Evolutionary conservation across 176 grass and related monocot species (phyloP), one percentile per base, ranked within the genome.

Genomic region (Avena sativa): DNA sequence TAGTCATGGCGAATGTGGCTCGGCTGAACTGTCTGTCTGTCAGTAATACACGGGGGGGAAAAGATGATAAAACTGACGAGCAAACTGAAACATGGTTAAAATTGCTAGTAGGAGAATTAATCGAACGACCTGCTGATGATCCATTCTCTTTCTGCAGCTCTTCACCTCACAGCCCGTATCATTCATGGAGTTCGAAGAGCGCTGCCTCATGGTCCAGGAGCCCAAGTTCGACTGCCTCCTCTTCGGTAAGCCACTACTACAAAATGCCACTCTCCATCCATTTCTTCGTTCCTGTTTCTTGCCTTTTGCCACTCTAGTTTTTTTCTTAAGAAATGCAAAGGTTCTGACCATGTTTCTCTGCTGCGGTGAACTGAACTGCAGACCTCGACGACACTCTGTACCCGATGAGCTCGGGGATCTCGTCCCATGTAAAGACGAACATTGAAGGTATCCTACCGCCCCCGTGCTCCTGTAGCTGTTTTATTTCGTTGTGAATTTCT

Each of bases 381-480:
- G 97, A 99, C 78, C 92, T 99, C 11, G 97, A 99, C 57, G 97
- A 99, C 81, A 97, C 97, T 25, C 92, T 99, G 28, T 99, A 99
- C 80, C 92, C 97, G 16, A 49, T 96, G 61, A 99, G 89, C 86
- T 91, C 97, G 9, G 94, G 97, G 83, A 94, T 99, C 81, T 81
- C 94, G 25, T 44, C 87, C 0, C 85, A 86, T 63, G 95, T 95
- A 74, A 92, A 83, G 71, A 97, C 90, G 25, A 99, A 99, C 83
- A 97, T 99, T 81, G 83, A 85, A 87, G 92, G 93, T 95, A 11
- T 32, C 48, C 8, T 47, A 1, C 32, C 53, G 9, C 68, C 71
- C 71, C 70, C 74, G 15, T 40, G 5, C 68, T 77, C 53, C 70
- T 69, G 3, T 56, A 30, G 10, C 26, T 60, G 16, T 75, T 32